Percentiles rank a stretch among this genome's conserved stretches.
Conservation (phyloP, 2,329 filamentous ascomycete species). For the Coniochaeta prunicola region DNA sequence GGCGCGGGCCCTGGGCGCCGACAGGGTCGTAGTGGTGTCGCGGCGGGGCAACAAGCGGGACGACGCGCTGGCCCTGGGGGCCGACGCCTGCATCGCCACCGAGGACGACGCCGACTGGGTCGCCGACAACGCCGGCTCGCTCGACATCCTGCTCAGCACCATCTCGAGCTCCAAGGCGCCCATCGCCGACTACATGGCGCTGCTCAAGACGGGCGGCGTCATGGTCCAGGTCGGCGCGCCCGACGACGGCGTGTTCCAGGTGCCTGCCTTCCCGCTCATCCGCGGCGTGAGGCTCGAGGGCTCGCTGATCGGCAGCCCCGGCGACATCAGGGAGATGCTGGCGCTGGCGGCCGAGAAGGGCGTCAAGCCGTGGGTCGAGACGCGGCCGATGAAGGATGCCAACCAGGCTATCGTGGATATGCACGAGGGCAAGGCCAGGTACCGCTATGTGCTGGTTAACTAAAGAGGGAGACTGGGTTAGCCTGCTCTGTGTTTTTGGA, state of each 20-base stretch:
- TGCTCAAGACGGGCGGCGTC: constrained; percentile 54
- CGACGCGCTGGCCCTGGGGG: constrained; percentile 51
- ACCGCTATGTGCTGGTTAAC: constrained; percentile 34
- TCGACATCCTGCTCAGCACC: constrained; percentile 55
- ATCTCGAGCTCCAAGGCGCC: constrained; percentile 51
- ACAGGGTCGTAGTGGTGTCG: constrained; percentile 53
- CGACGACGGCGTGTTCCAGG: constrained; percentile 38
- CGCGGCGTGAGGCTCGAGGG: constrained; percentile 45
- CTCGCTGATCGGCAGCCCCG: constrained; percentile 38
- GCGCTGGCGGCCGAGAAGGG: constrained; percentile 50
- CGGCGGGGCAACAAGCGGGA: constrained; percentile 43
- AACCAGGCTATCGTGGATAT: constrained; percentile 52
- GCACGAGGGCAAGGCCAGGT: constrained; percentile 46
- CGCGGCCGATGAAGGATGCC: constrained; percentile 47
- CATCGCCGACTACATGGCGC: constrained; percentile 50
- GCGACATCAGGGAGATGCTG: constrained; percentile 55
- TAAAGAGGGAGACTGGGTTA: constrained; percentile 6
- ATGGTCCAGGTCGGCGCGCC: constrained; percentile 31
- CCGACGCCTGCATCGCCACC: constrained; percentile 39
- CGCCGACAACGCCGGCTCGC: constrained; percentile 36
- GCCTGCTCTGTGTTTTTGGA: too few species aligned
- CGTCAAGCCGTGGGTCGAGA: constrained; percentile 50
- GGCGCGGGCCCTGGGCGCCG: constrained; percentile 59
- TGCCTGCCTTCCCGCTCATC: constrained; percentile 53
- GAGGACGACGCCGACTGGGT: constrained; percentile 48